Percentiles rank a stretch among this genome's conserved stretches.
These are phyloP conservation scores for Piper betle DNA, from an alignment of 164 flowering plant genomes.

Conservation along the genomic window DNA sequence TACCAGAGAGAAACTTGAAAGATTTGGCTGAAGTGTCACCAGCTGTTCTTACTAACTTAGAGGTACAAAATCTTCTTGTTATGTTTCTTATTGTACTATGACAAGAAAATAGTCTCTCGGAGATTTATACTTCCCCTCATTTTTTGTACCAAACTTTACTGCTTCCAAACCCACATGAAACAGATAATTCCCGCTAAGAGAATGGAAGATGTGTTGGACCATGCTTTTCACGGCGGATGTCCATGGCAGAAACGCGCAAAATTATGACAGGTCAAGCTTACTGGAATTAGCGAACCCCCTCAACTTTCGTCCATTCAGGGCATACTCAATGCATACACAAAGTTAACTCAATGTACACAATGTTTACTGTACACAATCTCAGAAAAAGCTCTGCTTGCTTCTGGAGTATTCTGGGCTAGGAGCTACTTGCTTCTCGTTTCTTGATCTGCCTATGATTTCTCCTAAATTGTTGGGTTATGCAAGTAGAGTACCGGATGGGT, in stretches of 20 bases:
- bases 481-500: background rate
- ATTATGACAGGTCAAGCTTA: conserved; percentile 26
- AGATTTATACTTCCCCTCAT: background rate
- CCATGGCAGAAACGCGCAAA: conserved; percentile 72
- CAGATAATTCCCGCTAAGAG: conserved; percentile 85
- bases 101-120: background rate
- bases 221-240: conserved; percentile 92
- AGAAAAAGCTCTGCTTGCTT: background rate
- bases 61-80: conserved; percentile 38
- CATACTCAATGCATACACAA: background rate
- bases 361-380: background rate
- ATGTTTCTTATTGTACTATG: background rate
- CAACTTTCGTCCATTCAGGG: background rate
- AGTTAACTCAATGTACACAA: no score
- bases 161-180: background rate
- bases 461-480: no score
- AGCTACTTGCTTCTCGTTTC: background rate
- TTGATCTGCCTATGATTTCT: background rate
- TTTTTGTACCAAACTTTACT: background rate
- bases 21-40: conserved; percentile 94
- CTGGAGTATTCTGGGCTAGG: background rate
- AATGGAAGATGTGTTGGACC: conserved; percentile 95
- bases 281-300: background rate
- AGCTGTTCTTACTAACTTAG: conserved; percentile 56
- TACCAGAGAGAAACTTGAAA: conserved; percentile 89